Conservation (phyloP, 2,329 filamentous ascomycete species). For the Hirsutella thompsonii region DNA sequence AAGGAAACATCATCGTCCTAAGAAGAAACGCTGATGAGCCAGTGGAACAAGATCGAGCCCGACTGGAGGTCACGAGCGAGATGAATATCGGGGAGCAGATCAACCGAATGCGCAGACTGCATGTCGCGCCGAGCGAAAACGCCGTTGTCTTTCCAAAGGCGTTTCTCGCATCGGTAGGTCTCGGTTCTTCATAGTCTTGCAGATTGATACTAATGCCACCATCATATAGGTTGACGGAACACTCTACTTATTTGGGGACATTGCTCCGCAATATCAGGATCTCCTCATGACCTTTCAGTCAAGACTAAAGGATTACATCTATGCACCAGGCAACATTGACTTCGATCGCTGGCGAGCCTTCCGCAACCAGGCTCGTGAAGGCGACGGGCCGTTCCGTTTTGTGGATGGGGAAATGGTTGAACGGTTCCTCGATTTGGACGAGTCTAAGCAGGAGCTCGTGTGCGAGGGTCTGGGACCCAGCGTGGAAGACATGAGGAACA, state of each 20-base stretch:
- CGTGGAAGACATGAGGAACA: constrained; percentile 48
- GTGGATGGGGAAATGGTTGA: constrained; percentile 89
- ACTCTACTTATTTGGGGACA: constrained; percentile 78
- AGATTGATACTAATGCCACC: constrained; percentile 1
- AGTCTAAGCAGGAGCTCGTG: constrained; percentile 39
- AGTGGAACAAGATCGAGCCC: constrained; percentile 57
- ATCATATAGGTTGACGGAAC: constrained; percentile 64
- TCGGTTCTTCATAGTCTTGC: neutral
- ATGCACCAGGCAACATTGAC: constrained; percentile 57
- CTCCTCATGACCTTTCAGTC: constrained; percentile 72
- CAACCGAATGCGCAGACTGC: constrained; percentile 69
- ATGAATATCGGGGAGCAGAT: constrained; percentile 86
- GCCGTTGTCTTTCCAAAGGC: constrained; percentile 67
- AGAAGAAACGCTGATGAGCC: constrained; percentile 59
- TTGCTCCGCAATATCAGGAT: constrained; percentile 60
- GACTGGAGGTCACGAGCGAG: constrained; percentile 64
- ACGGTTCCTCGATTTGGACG: constrained; percentile 61
- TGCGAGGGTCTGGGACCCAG: constrained; percentile 44
- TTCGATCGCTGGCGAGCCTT: constrained; percentile 78
- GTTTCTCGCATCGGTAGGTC: constrained; percentile 72
- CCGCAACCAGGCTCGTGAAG: constrained; percentile 57
- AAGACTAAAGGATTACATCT: constrained; percentile 52
- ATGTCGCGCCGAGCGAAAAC: constrained; percentile 49
- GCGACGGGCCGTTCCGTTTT: constrained; percentile 72
- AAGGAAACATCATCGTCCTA: constrained; percentile 80